These are phyloP conservation scores for Alternaria arbusti DNA, from an alignment of 2,329 filamentous ascomycete species.

Conservation along the genomic window DNA sequence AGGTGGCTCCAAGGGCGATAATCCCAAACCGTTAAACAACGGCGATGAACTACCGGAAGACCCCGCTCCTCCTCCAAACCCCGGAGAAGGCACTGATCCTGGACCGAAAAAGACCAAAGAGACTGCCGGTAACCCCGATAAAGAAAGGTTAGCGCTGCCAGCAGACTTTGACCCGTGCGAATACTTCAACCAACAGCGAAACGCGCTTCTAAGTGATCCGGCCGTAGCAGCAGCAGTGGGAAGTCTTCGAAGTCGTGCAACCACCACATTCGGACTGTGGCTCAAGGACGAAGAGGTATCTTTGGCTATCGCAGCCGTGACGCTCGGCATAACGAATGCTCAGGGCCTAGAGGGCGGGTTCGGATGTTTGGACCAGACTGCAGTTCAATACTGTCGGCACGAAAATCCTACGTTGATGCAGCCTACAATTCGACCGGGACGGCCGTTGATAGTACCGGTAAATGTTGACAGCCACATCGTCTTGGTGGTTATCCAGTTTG, in stretches of 20 bases:
- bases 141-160: neutral
- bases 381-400: neutral
- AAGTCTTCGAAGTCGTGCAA: neutral
- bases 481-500: slow-evolving; percentile 17
- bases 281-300: neutral
- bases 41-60: neutral
- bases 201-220: neutral
- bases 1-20: neutral
- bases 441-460: slow-evolving; percentile 16
- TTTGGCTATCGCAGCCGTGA: slow-evolving; percentile 14
- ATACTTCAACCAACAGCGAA: neutral
- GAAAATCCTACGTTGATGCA: neutral
- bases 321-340: slow-evolving; percentile 10
- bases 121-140: neutral
- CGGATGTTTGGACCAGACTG: neutral
- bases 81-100: neutral
- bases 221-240: neutral
- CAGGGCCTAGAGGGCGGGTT: slow-evolving; percentile 8
- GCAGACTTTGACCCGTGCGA: neutral
- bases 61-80: neutral
- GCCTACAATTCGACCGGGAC: slow-evolving; percentile 3
- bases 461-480: slow-evolving; percentile 1
- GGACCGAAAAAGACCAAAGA: neutral
- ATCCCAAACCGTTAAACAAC: neutral
- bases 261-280: neutral